Conservation (phyloP, 352 stramenopile species). For the Pythium graminicola region DNA sequence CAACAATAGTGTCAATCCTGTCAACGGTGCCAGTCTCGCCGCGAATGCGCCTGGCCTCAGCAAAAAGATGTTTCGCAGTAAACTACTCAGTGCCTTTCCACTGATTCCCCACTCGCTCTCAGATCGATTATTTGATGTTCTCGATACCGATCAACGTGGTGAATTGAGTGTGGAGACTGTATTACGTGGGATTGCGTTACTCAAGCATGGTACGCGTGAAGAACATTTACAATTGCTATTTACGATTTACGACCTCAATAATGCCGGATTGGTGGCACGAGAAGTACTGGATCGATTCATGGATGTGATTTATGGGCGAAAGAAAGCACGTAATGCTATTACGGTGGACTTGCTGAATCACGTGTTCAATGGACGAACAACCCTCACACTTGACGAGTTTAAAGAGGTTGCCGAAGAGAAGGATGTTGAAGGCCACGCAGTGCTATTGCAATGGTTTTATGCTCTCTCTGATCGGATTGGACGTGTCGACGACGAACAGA, state of each 20-base stretch:
- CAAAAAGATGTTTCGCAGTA: slow-evolving; percentile 79
- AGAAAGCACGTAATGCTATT: slow-evolving; percentile 28
- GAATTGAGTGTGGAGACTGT: slow-evolving; percentile 59
- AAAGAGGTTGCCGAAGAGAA: slow-evolving; percentile 42
- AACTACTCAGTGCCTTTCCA: slow-evolving; percentile 67
- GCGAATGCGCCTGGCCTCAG: slow-evolving; percentile 24
- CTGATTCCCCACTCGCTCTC: slow-evolving; percentile 78
- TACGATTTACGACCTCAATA: slow-evolving; percentile 79
- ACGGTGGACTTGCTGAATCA: slow-evolving; percentile 53
- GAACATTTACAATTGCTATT: slow-evolving; percentile 77
- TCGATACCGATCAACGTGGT: slow-evolving; percentile 62
- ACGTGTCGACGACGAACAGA: slow-evolving; percentile 56
- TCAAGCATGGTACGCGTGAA: slow-evolving; percentile 67
- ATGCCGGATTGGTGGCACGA: slow-evolving; percentile 45
- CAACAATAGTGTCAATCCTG: slow-evolving; percentile 12
- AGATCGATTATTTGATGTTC: slow-evolving; percentile 78
- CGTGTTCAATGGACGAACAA: slow-evolving; percentile 41
- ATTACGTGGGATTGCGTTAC: slow-evolving; percentile 59
- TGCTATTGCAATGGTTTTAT: slow-evolving; percentile 62
- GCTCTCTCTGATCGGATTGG: slow-evolving; percentile 61
- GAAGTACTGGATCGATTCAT: slow-evolving; percentile 77
- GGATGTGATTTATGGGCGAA: slow-evolving; percentile 77
- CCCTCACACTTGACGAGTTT: slow-evolving; percentile 61
- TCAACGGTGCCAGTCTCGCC: neutral
- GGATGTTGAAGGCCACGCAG: slow-evolving; percentile 42